A percentile compares a stretch with the other conserved stretches of the same genome.
Conservation (phyloP, 495 filamentous ascomycete species). For the Clavariopsis aquatica region DNA sequence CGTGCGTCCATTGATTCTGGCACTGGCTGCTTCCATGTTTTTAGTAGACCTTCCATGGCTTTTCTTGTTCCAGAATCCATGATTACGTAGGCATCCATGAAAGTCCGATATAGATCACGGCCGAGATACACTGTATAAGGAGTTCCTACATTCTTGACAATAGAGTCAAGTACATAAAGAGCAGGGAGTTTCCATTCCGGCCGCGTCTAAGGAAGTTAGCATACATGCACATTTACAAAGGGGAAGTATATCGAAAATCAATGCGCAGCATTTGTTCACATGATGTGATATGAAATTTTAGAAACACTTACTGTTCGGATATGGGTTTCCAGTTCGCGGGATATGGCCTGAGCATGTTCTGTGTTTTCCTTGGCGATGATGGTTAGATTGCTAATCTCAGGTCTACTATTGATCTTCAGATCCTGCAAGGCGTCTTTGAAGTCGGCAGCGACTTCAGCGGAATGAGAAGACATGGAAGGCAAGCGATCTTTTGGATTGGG, state of each 20-base stretch:
- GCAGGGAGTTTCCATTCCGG: conserved; percentile 86
- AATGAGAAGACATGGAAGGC: conserved; percentile 71
- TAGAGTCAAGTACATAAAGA: conserved; percentile 96
- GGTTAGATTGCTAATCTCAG: conserved; percentile 92
- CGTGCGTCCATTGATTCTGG: conserved; percentile 83
- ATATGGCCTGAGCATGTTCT: conserved; percentile 88
- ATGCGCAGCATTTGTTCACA: neutral
- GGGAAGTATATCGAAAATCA: neutral
- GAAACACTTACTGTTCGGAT: conserved; percentile 79
- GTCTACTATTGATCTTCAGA: conserved; percentile 81
- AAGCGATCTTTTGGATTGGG: conserved; percentile 17
- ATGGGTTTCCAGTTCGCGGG: conserved; percentile 83
- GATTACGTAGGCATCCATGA: conserved; percentile 92
- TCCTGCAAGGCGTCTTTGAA: conserved; percentile 92
- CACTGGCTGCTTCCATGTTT: conserved; percentile 96
- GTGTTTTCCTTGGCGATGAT: conserved; percentile 96
- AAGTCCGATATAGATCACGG: conserved; percentile 85
- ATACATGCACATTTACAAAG: neutral
- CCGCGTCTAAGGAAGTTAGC: conserved; percentile 63
- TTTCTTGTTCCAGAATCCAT: conserved; percentile 78
- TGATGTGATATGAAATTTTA: neutral
- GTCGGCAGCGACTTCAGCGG: conserved; percentile 90
- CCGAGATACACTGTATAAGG: conserved; percentile 95
- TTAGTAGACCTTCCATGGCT: conserved; percentile 95
- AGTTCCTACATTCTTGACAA: conserved; percentile 97